Evolutionary conservation across 495 filamentous ascomycete species (phyloP), one percentile per base, ranked within the genome.

Genomic region (Platismatia glauca): DNA sequence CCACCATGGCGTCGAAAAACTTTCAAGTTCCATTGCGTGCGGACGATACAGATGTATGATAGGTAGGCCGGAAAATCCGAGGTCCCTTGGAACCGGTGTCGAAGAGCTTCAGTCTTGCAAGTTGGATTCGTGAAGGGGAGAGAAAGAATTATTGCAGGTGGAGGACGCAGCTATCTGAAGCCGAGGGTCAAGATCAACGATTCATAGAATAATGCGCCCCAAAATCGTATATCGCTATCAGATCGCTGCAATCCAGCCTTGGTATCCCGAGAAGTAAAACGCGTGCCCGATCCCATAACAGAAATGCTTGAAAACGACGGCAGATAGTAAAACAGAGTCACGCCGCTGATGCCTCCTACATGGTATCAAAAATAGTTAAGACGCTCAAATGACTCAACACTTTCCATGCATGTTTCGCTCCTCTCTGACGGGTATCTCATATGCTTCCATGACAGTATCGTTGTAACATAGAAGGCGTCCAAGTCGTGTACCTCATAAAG

Each of bases 351-450:
- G 59, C 48, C 48, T 38, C 50, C 48, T 43, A 16, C 18, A 50
- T 37, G 33, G 24, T 34, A 33, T 24, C 1, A 18, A 13, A 59
- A 35, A 59, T 16, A 34, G 9, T 20, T 15, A 29, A 15, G 20
- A 43, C 59, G 48, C 48, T 55, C 59, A 59, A 59, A 50, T 7
- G n/a, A 37, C 34, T 35, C 11, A 53, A 52, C 16, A 33, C 20
- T 29, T 35, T 34, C 38, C 34, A 43, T 59, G 43, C 35, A 50
- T 44, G 7, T 60, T 37, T 13, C 62, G 38, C 55, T 64, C 56
- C 29, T 34, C 57, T 55, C 50, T 60, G 57, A 60, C 55, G 57
- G 62, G 62, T 64, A 64, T 64, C 62, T 64, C 50, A 60, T 64
- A 57, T 64, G 57, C 48, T 11, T 56, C 57, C 48, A 64, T 59